phyloP scores from a whole-genome alignment of 148 eudicot genomes.

The Vaccinium vitisidaea region DNA sequence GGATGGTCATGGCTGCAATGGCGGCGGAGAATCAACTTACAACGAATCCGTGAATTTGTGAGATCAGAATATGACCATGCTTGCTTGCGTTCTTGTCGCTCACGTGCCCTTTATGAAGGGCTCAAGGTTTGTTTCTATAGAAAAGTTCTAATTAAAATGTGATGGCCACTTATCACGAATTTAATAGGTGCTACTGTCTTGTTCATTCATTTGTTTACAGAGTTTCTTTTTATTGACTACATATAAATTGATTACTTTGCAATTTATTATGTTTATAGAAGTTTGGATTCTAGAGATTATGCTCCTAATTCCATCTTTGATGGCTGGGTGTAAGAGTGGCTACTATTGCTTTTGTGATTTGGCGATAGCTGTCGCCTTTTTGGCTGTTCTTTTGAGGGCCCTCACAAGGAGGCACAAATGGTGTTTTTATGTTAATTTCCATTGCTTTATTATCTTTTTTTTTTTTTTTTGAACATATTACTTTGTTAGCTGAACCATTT shows the following conservation, averaged over 20 bases:
- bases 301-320: neutral
- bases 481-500: neutral
- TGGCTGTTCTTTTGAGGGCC: neutral
- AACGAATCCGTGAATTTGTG: conserved; percentile 89
- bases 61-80: conserved; percentile 99
- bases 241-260: neutral
- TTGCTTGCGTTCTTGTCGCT: conserved; percentile 96
- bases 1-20: conserved; percentile 99
- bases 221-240: neutral
- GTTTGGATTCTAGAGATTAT: neutral
- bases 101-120: conserved; percentile 98
- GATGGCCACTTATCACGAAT: neutral
- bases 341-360: neutral
- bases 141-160: neutral
- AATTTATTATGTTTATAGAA: neutral
- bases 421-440: neutral
- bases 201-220: neutral
- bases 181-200: neutral
- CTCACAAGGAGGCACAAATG: neutral
- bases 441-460: neutral
- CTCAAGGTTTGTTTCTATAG: conserved; percentile 59
- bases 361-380: neutral
- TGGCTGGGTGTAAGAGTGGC: neutral
- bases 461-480: too few species aligned
- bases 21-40: conserved; percentile 84